Evolutionary conservation across 345 rosid species (phyloP).

Genomic region (Hypericum androsaemum): DNA sequence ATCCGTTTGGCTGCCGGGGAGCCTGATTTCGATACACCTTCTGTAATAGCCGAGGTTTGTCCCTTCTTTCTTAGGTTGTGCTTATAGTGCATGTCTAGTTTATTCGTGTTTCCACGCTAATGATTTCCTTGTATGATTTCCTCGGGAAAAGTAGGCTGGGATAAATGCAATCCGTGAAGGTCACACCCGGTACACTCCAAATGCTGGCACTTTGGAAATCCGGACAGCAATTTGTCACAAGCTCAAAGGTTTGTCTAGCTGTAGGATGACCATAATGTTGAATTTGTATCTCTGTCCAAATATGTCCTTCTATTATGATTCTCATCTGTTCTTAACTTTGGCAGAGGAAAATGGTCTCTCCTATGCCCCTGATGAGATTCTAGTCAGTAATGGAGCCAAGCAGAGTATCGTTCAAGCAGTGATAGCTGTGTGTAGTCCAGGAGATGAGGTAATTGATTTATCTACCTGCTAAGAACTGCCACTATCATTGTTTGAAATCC

Average conservation of each 20-base stretch:
- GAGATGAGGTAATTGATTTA: conserved; percentile 76
- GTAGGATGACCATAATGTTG: background rate
- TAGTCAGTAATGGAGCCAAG: conserved; percentile 97
- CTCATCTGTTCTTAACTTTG: conserved; percentile 1
- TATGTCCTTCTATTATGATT: background rate
- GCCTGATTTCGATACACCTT: conserved; percentile 92
- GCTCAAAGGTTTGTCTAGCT: conserved; percentile 43
- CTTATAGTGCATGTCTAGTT: background rate
- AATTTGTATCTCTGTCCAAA: no score
- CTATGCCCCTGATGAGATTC: conserved; percentile 70
- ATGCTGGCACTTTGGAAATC: conserved; percentile 77
- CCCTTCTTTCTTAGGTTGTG: background rate
- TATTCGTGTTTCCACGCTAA: background rate
- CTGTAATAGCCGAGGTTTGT: conserved; percentile 57
- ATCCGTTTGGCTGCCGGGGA: conserved; percentile 95
- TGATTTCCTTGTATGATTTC: background rate
- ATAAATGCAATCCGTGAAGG: conserved; percentile 86
- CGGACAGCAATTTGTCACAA: conserved; percentile 81
- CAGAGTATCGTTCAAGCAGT: conserved; percentile 74
- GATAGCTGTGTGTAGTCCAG: conserved; percentile 86
- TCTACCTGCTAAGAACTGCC: no score
- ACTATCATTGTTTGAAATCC: no score
- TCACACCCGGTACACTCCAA: conserved; percentile 74
- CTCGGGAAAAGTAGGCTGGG: conserved; percentile 64
- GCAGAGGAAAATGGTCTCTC: conserved; percentile 82